phyloP scores from a whole-genome alignment of 129 eudicot species.

The Kitagawia praeruptora region DNA sequence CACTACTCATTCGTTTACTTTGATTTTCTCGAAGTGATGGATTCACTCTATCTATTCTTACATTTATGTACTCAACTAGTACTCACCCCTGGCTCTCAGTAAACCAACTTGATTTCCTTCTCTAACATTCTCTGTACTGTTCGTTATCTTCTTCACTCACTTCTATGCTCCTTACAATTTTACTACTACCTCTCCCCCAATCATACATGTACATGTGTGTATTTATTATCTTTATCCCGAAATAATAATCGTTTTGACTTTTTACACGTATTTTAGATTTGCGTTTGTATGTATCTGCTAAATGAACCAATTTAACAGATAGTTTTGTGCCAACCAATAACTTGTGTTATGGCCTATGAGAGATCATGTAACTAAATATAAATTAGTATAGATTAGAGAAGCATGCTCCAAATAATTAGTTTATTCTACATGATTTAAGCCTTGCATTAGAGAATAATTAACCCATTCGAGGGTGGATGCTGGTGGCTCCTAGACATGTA shows the following conservation, averaged over 20 bases:
- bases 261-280: too few relatives aligned
- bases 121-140: constrained; percentile 5
- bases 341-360: neutral
- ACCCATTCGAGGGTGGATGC: too few relatives aligned
- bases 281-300: too few relatives aligned
- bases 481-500: too few relatives aligned
- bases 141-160: constrained; percentile 1
- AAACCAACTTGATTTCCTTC: neutral
- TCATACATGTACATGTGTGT: too few relatives aligned
- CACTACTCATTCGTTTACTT: neutral
- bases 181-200: neutral
- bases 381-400: neutral
- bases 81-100: neutral
- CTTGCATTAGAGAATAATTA: neutral
- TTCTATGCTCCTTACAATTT: neutral
- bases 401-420: neutral
- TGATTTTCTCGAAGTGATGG: neutral
- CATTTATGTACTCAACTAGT: neutral
- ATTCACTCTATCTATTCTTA: neutral
- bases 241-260: too few relatives aligned
- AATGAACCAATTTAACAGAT: neutral
- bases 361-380: neutral
- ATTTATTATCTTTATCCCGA: too few relatives aligned
- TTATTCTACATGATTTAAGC: neutral
- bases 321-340: neutral